Evolutionary conservation across 805 yeast species (phyloP).

Genomic region (Lachancea quebecensis): DNA sequence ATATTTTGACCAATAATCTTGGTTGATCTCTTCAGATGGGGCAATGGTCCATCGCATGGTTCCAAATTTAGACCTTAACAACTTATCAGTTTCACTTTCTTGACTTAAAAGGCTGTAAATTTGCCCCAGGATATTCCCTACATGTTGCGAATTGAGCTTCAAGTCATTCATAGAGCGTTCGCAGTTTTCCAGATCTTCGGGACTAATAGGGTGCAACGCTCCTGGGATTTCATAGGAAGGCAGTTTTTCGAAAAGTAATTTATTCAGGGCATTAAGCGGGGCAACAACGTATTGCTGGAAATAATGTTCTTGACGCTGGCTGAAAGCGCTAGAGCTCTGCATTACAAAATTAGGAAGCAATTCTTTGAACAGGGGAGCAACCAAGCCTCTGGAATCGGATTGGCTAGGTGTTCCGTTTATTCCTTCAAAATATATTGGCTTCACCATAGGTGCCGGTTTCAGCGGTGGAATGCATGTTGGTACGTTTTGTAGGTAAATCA

Average conservation of each 20-base stretch:
- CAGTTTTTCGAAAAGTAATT: constrained; percentile 38
- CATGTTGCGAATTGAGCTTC: constrained; percentile 39
- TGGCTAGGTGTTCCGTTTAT: constrained; percentile 30
- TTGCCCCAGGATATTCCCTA: constrained; percentile 38
- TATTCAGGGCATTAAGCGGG: constrained; percentile 45
- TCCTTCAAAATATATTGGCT: constrained; percentile 36
- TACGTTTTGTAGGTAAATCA: constrained; percentile 63
- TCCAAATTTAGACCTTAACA: constrained; percentile 47
- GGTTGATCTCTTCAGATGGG: constrained; percentile 40
- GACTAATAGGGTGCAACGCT: constrained; percentile 52
- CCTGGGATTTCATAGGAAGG: constrained; percentile 52
- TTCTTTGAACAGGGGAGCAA: constrained; percentile 43
- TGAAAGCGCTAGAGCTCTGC: constrained; percentile 59
- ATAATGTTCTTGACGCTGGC: constrained; percentile 55
- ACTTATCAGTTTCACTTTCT: constrained; percentile 51
- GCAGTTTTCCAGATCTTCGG: constrained; percentile 49
- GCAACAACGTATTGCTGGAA: constrained; percentile 38
- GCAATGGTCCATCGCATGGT: constrained; percentile 47
- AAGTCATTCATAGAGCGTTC: constrained; percentile 50
- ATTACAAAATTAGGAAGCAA: constrained; percentile 62
- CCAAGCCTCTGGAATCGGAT: constrained; percentile 12
- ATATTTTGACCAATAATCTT: constrained; percentile 35
- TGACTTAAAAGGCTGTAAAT: constrained; percentile 40
- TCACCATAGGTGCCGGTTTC: constrained; percentile 50
- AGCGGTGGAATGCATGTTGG: constrained; percentile 44